Evolutionary conservation across 371 early-diverging fungal genomes (phyloP), one percentile per base, ranked within the genome.

Genomic region (Mortierella sp.): DNA sequence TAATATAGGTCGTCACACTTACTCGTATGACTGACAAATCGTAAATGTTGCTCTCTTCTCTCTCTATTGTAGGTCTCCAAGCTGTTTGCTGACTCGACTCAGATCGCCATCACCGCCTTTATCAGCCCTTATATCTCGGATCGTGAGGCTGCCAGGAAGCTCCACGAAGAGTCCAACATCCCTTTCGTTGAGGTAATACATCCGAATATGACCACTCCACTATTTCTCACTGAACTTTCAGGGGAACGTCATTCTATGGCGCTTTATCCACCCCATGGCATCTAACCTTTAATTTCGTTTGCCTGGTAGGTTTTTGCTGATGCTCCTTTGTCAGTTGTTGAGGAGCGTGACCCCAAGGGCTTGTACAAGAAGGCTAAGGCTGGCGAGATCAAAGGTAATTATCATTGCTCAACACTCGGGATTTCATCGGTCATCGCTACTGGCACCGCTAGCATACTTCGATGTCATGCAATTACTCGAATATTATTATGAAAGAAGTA

Each of bases 361-460:
- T 88, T 97, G 40, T 97, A 97, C 90, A 95, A 96, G 88, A 97
- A 96, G 88, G 97, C 97, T 26, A 92, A 94, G 83, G 93, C 93
- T 40, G 97, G 97, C 26, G 92, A 94, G 83, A 96, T 97, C 83
- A 96, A 96, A 84, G 93, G 76, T 76, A 76, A 30, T 45, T 12
- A 26, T 45, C 16, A 52, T 35, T 35, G 5, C 6, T 35, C 35
- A 6, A 35, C 3, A 35, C 2, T 35, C 35, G 35, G 35, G 35
- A 35, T 35, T 6, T 4, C 35, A 35, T 35, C 35, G 5, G 30
- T 12, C 22, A 9, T 62, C 22, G 20, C n/a, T 62, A 8, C 62
- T 62, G 14, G 11, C 14, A 47, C 20, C 4, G 20, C 47, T 47
- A 47, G 52, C 52, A 52, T 6, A 20, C 52, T 22, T 52, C 16